Evolutionary conservation across 1,284 basidiomycete genomes (phyloP).

Genomic region (Grifola frondosa): DNA sequence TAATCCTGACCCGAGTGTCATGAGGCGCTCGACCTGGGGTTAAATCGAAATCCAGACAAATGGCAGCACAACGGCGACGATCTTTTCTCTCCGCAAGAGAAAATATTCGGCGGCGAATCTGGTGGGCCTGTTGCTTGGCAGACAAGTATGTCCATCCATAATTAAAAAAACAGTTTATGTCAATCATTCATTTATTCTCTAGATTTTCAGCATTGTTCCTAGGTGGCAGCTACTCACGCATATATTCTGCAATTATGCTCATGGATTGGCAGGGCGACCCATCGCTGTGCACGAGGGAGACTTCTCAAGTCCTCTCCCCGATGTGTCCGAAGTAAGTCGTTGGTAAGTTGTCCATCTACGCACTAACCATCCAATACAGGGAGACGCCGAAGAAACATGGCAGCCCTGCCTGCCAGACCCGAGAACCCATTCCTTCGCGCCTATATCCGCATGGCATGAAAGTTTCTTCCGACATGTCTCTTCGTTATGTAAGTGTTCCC

Average conservation of each 20-base stretch:
- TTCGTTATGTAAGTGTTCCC: constrained; percentile 52
- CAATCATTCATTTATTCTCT: not conserved
- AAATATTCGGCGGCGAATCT: constrained; percentile 74
- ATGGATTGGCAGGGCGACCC: constrained; percentile 54
- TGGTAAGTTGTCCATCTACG: not conserved
- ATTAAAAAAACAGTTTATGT: no score
- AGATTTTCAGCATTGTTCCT: constrained; percentile 23
- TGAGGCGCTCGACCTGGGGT: constrained; percentile 81
- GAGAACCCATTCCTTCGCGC: constrained; percentile 36
- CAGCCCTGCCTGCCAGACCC: constrained; percentile 39
- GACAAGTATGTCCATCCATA: constrained; percentile 69
- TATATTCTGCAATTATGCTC: not conserved
- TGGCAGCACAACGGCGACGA: constrained; percentile 66
- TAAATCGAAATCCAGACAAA: constrained; percentile 77
- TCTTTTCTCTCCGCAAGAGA: constrained; percentile 69
- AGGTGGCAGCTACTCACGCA: constrained; percentile 3
- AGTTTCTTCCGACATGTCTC: constrained; percentile 60
- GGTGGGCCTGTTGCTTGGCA: constrained; percentile 77
- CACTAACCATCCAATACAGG: constrained; percentile 29
- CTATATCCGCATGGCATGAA: constrained; percentile 47
- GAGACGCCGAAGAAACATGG: constrained; percentile 57
- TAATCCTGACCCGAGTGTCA: constrained; percentile 1
- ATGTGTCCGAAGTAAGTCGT: constrained; percentile 48
- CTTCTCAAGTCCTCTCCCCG: constrained; percentile 70
- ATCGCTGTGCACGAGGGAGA: constrained; percentile 71